Evolutionary conservation across 2,329 filamentous ascomycete species (phyloP).

Genomic region (Fusarium scirpi): DNA sequence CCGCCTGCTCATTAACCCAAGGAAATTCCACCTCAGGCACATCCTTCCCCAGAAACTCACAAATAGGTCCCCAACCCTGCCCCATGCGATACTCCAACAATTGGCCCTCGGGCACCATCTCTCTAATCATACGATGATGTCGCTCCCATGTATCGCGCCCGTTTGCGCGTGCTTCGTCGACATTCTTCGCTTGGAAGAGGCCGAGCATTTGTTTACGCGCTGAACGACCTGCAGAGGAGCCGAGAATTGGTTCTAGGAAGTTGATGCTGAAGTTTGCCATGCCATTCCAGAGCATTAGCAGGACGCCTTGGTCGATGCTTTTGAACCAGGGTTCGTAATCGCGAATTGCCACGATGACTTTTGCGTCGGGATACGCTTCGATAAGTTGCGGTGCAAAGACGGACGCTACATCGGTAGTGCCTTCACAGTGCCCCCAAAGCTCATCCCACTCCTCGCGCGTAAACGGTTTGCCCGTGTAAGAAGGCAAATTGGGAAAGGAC

Average conservation of each 20-base stretch:
- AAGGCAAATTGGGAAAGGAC: slow-evolving; percentile 43
- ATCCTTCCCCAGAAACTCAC: slow-evolving; percentile 51
- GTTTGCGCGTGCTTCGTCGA: slow-evolving; percentile 41
- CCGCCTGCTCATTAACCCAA: slow-evolving; percentile 48
- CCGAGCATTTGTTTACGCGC: slow-evolving; percentile 48
- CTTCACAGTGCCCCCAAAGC: slow-evolving; percentile 49
- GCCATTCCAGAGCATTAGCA: slow-evolving; percentile 43
- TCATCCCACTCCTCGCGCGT: slow-evolving; percentile 51
- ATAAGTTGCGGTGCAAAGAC: slow-evolving; percentile 49
- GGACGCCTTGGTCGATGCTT: slow-evolving; percentile 49
- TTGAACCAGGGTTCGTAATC: slow-evolving; percentile 50
- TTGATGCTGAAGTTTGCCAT: slow-evolving; percentile 32
- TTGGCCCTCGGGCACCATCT: slow-evolving; percentile 42
- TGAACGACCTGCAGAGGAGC: slow-evolving; percentile 42
- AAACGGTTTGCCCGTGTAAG: slow-evolving; percentile 46
- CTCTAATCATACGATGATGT: slow-evolving; percentile 48
- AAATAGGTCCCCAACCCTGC: slow-evolving; percentile 54
- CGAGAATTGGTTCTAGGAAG: slow-evolving; percentile 50
- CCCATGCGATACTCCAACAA: slow-evolving; percentile 50
- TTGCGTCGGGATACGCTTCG: slow-evolving; percentile 50
- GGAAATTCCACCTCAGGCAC: slow-evolving; percentile 51
- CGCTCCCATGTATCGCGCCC: slow-evolving; percentile 45
- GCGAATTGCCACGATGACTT: slow-evolving; percentile 50
- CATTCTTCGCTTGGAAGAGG: slow-evolving; percentile 42
- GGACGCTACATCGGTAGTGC: slow-evolving; percentile 47